A percentile compares a stretch with the other conserved stretches of the same genome.
phyloP scores from a whole-genome alignment of 306 rosid species.

The Albizia julibrissin region DNA sequence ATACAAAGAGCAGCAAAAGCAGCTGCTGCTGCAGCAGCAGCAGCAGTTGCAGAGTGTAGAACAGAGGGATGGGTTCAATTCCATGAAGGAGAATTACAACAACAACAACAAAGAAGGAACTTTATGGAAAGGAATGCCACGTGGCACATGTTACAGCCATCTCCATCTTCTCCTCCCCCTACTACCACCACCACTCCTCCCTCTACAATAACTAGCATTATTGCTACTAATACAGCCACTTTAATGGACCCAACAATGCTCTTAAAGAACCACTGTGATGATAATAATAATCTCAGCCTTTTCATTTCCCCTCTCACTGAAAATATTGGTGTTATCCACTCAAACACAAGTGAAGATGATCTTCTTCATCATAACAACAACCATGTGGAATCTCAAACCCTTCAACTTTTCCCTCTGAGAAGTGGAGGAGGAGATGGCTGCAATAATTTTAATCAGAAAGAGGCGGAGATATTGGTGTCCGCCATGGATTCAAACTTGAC shows the following conservation, averaged over 20 bases:
- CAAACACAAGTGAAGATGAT: slow-evolving; percentile 22
- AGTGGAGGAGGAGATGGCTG: slow-evolving; percentile 37
- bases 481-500: slow-evolving; percentile 44
- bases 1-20: slow-evolving; percentile 53
- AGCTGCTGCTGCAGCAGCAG: slow-evolving; percentile 14
- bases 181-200: slow-evolving; percentile 6
- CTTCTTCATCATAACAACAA: slow-evolving; percentile 2
- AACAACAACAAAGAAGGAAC: slow-evolving; percentile 57
- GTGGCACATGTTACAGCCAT: slow-evolving; percentile 75
- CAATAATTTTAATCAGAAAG: slow-evolving; percentile 39
- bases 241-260: slow-evolving; percentile 58
- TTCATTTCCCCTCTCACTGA: slow-evolving; percentile 43
- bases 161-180: slow-evolving; percentile 47
- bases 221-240: slow-evolving; percentile 25
- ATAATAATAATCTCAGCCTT: slow-evolving; percentile 35
- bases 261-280: slow-evolving; percentile 44
- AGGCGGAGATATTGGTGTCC: slow-evolving; percentile 49
- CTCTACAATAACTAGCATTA: slow-evolving; percentile 31
- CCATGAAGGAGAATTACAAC: slow-evolving; percentile 65
- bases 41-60: slow-evolving; percentile 50
- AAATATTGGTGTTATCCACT: slow-evolving; percentile 33
- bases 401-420: slow-evolving; percentile 76
- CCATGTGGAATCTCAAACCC: slow-evolving; percentile 69
- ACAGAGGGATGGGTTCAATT: slow-evolving; percentile 77
- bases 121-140: slow-evolving; percentile 81